Percentiles rank a stretch among this genome's conserved stretches.
Evolutionary conservation across 805 yeast species (phyloP).

Genomic region (Saturnispora gosingensis): DNA sequence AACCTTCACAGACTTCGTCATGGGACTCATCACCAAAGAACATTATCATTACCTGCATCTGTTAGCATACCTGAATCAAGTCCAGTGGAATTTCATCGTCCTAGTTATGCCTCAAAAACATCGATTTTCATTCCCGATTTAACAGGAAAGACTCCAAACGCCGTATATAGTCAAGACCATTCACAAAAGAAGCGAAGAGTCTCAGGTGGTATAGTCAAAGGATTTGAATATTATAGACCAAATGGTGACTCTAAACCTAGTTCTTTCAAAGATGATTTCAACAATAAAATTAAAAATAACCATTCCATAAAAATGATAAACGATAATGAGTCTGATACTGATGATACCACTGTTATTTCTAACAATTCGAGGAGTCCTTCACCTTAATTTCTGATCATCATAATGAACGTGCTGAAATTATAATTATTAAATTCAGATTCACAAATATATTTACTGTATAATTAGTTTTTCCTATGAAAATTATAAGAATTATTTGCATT

Average conservation of each 20-base stretch:
- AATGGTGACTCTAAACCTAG: neutral
- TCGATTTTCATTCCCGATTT: constrained; percentile 17
- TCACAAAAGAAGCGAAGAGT: constrained; percentile 2
- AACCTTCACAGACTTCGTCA: constrained; percentile 19
- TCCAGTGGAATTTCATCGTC: constrained; percentile 21
- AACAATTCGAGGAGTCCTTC: neutral
- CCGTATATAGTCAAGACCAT: neutral
- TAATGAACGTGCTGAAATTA: neutral
- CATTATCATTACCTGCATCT: constrained; percentile 32
- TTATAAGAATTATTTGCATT: neutral
- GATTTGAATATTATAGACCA: constrained; percentile 6
- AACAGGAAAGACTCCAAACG: constrained; percentile 1
- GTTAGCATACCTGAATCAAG: constrained; percentile 27
- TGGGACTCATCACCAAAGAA: constrained; percentile 29
- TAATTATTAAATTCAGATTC: neutral
- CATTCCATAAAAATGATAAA: neutral
- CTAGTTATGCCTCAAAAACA: constrained; percentile 22
- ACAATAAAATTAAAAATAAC: neutral
- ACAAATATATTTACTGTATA: neutral
- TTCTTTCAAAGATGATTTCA: neutral
- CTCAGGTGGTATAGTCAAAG: neutral
- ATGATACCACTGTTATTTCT: constrained; percentile 4
- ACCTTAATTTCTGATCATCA: neutral
- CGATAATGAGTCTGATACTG: neutral
- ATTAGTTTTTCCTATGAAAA: neutral